These are phyloP conservation scores for Calonectria honghensis DNA, from an alignment of 2,329 filamentous ascomycete genomes.

Conservation along the genomic window DNA sequence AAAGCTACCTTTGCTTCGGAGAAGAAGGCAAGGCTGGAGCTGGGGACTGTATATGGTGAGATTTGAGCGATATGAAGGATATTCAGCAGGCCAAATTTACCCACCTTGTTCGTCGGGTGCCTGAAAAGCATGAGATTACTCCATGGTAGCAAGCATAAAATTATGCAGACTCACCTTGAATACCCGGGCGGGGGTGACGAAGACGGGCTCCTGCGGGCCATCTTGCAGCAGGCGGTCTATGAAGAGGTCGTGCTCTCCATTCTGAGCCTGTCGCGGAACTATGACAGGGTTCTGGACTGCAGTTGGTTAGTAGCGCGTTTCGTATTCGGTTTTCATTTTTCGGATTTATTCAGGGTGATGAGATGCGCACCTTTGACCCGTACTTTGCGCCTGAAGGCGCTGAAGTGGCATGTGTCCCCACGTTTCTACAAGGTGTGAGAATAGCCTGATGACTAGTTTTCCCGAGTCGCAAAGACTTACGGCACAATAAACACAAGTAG, in stretches of 20 bases:
- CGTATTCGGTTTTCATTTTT: neutral
- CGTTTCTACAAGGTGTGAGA: conserved; percentile 2
- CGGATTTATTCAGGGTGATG: neutral
- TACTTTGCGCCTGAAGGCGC: conserved; percentile 16
- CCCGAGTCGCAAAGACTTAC: neutral
- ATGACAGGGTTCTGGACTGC: neutral
- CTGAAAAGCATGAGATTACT: neutral
- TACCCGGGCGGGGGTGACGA: neutral
- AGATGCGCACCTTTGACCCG: conserved; percentile 11
- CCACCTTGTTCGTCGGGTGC: conserved; percentile 8
- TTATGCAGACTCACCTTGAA: conserved; percentile 5
- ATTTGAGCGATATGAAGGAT: neutral
- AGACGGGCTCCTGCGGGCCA: neutral
- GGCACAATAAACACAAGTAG: conserved; percentile 15
- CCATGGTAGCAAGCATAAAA: too few relatives aligned
- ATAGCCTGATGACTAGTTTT: neutral
- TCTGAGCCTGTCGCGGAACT: neutral
- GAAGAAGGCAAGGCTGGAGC: conserved; percentile 59
- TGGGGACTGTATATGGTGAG: conserved; percentile 38
- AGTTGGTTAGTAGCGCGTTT: neutral
- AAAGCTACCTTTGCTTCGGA: conserved; percentile 58
- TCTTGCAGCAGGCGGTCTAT: conserved; percentile 8
- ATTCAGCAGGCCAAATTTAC: neutral
- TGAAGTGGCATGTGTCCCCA: conserved; percentile 19
- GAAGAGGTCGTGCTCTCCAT: conserved; percentile 13